phyloP scores from a whole-genome alignment of 352 stramenopile species.

The Aphanomyces euteiches region DNA sequence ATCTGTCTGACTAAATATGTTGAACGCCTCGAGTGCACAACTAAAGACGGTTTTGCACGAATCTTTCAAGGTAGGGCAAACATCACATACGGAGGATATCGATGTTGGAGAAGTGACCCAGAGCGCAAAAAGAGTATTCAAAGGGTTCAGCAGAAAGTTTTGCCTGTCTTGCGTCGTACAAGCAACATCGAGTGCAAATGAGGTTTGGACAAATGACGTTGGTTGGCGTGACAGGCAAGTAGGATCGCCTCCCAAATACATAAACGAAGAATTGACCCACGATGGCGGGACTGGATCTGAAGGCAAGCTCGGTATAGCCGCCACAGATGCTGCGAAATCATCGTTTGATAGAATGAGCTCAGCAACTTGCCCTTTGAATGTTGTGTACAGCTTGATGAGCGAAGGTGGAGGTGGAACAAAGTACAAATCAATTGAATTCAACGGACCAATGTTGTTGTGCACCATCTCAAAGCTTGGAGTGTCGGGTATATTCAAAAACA shows the following conservation, averaged over 20 bases:
- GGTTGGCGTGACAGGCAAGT: background rate
- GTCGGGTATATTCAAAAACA: background rate
- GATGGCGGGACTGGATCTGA: background rate
- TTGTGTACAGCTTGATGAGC: background rate
- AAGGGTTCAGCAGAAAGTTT: background rate
- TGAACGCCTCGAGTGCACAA: background rate
- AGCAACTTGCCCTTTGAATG: background rate
- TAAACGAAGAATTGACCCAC: background rate
- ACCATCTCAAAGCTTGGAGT: background rate
- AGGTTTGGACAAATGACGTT: background rate
- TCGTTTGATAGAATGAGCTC: background rate
- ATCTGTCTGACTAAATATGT: background rate
- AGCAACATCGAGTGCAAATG: background rate
- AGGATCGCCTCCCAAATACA: constrained; percentile 4
- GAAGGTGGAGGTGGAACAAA: background rate
- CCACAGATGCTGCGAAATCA: background rate
- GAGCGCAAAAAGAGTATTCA: background rate
- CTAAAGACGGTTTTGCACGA: background rate
- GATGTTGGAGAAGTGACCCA: background rate
- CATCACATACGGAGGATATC: background rate
- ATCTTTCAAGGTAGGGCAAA: background rate
- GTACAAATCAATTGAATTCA: constrained; percentile 23
- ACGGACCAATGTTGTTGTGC: constrained; percentile 14
- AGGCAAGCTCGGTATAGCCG: background rate
- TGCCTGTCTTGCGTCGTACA: background rate